These are phyloP conservation scores for Cladophialophora immunda DNA, from an alignment of 2,329 filamentous ascomycete genomes.

Conservation along the genomic window DNA sequence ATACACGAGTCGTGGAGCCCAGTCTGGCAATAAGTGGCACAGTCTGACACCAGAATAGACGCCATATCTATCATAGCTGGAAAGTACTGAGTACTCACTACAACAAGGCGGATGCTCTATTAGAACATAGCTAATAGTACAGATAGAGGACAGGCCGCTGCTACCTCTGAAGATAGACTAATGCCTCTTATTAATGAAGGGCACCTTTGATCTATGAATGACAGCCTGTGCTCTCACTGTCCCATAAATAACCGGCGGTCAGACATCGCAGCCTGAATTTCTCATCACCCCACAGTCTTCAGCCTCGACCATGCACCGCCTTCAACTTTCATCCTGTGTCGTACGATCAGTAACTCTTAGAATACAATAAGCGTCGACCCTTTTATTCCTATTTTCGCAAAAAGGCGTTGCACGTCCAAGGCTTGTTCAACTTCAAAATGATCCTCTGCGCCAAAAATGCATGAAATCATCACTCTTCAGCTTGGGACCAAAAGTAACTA, in stretches of 20 bases:
- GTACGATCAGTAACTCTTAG: not conserved
- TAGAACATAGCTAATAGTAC: not conserved
- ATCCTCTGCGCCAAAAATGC: constrained; percentile 66
- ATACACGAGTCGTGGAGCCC: constrained; percentile 5
- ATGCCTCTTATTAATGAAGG: not conserved
- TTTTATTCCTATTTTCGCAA: not conserved
- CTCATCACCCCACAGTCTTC: not conserved
- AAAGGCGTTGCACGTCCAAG: not conserved
- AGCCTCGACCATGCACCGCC: not conserved
- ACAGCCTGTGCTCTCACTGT: not conserved
- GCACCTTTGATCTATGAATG: not conserved
- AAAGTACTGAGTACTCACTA: not conserved
- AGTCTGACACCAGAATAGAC: not conserved
- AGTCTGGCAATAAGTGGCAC: not conserved
- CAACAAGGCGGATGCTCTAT: not conserved
- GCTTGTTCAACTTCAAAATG: not conserved
- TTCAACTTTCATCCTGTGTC: not conserved
- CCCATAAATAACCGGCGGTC: not conserved
- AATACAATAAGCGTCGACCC: not conserved
- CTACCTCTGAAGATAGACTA: not conserved
- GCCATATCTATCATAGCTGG: not conserved
- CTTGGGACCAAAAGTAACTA: constrained; percentile 94
- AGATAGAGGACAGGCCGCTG: not conserved
- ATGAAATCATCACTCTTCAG: constrained; percentile 93
- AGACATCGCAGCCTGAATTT: not conserved